Percentiles rank a stretch among this genome's conserved stretches.
phyloP scores from a whole-genome alignment of 2,329 filamentous ascomycete genomes.

The Exophiala alcalophila region DNA sequence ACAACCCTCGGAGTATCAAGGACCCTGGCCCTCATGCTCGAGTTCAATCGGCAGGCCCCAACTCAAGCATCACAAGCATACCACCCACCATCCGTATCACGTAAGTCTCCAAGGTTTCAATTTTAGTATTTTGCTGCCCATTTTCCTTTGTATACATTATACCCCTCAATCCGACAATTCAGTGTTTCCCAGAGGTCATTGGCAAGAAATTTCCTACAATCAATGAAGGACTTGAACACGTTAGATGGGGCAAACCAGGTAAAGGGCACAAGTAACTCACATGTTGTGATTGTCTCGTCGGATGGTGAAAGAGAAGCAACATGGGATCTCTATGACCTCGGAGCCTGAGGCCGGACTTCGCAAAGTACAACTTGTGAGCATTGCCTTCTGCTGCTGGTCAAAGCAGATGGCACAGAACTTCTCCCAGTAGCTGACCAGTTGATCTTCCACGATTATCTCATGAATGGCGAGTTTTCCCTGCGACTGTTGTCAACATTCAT shows the following conservation, averaged over 20 bases:
- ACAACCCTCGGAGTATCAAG: too few species aligned
- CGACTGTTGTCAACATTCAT: slow-evolving; percentile 2
- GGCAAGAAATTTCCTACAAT: slow-evolving; percentile 97
- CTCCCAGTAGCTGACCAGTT: slow-evolving; percentile 96
- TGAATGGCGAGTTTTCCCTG: slow-evolving; percentile 93
- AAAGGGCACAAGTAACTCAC: slow-evolving; percentile 60
- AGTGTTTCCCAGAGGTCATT: slow-evolving; percentile 47
- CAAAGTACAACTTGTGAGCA: slow-evolving; percentile 87
- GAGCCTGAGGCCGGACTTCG: slow-evolving; percentile 74
- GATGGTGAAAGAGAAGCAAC: slow-evolving; percentile 97
- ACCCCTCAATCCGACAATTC: slow-evolving; percentile 4
- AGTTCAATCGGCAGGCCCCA: too few species aligned
- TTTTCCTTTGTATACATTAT: slow-evolving; percentile 16
- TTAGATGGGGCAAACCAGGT: slow-evolving; percentile 32
- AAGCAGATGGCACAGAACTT: slow-evolving; percentile 98
- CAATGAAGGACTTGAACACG: slow-evolving; percentile 69
- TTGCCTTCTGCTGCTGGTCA: slow-evolving; percentile 87
- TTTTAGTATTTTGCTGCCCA: too few species aligned
- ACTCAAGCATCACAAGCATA: too few species aligned
- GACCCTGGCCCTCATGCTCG: too few species aligned
- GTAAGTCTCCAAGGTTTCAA: too few species aligned
- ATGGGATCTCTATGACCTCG: slow-evolving; percentile 73
- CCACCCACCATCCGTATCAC: too few species aligned
- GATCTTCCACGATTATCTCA: slow-evolving; percentile 92
- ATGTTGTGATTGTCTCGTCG: slow-evolving; percentile 92